These are phyloP conservation scores for Suillus clintonianus DNA, from an alignment of 768 basidiomycete species.

Conservation along the genomic window DNA sequence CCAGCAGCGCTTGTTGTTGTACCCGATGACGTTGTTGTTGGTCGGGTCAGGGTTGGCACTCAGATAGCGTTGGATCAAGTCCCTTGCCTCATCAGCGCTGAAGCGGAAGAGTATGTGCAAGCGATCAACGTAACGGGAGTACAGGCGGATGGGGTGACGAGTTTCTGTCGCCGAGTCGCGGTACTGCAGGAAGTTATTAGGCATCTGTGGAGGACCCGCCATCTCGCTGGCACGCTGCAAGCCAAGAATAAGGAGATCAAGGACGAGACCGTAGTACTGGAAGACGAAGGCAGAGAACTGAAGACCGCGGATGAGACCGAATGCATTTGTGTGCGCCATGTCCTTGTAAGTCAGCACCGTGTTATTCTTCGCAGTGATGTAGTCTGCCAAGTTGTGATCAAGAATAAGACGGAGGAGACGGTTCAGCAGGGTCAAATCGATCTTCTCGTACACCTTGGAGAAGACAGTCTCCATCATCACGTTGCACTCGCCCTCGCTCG, in stretches of 20 bases:
- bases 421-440: slow-evolving; percentile 94
- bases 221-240: slow-evolving; percentile 98
- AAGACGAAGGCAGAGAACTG: slow-evolving; percentile 99
- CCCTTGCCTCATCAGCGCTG: slow-evolving; percentile 94
- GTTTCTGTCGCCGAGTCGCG: slow-evolving; percentile 95
- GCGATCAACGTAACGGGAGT: slow-evolving; percentile 94
- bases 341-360: slow-evolving; percentile 94
- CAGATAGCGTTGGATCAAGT: slow-evolving; percentile 96
- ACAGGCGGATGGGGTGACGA: slow-evolving; percentile 95
- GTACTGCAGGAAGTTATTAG: slow-evolving; percentile 98
- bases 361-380: slow-evolving; percentile 99
- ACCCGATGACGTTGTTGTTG: slow-evolving; percentile 98
- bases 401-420: slow-evolving; percentile 93
- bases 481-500: slow-evolving; percentile 94
- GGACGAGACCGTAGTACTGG: slow-evolving; percentile 96
- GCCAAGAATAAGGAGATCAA: slow-evolving; percentile 94
- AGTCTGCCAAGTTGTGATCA: slow-evolving; percentile 98
- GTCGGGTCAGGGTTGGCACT: slow-evolving; percentile 98
- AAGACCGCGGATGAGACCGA: slow-evolving; percentile 94
- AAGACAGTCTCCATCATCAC: slow-evolving; percentile 99
- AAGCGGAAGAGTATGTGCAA: slow-evolving; percentile 98
- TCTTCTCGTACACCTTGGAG: slow-evolving; percentile 98
- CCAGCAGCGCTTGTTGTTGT: slow-evolving; percentile 99
- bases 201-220: slow-evolving; percentile 97
- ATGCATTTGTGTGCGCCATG: slow-evolving; percentile 98